These are phyloP conservation scores for Didymella pomorum DNA, from an alignment of 2,329 filamentous ascomycete genomes.

Conservation along the genomic window DNA sequence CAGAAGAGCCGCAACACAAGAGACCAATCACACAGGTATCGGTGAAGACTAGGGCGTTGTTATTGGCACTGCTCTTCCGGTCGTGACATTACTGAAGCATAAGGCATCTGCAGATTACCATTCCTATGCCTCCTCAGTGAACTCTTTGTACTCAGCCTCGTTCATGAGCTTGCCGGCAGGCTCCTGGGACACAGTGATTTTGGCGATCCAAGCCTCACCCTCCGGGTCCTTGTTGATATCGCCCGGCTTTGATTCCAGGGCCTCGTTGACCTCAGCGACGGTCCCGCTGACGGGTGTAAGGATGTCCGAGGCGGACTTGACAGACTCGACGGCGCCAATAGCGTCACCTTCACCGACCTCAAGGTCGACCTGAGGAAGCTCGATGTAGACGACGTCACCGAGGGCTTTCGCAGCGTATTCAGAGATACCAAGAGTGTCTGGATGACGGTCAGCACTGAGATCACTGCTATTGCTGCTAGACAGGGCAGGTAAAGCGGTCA, in stretches of 20 bases:
- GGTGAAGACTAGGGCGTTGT: not conserved
- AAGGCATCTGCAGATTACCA: not conserved
- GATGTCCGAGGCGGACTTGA: conserved; percentile 98
- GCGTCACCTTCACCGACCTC: conserved; percentile 79
- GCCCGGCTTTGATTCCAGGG: conserved; percentile 83
- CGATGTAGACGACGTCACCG: conserved; percentile 96
- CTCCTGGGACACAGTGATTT: conserved; percentile 81
- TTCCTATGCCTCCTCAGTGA: conserved; percentile 63
- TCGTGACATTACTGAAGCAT: not conserved
- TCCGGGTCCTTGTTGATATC: conserved; percentile 92
- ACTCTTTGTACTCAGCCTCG: conserved; percentile 77
- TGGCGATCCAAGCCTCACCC: conserved; percentile 90
- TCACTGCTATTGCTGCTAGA: conserved; percentile 7
- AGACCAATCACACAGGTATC: not conserved
- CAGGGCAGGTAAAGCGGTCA: not conserved
- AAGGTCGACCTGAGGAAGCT: conserved; percentile 78
- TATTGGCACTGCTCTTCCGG: not conserved
- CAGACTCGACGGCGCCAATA: conserved; percentile 94
- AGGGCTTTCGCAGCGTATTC: conserved; percentile 90
- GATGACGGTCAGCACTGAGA: conserved; percentile 13
- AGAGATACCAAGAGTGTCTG: conserved; percentile 81
- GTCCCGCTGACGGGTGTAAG: conserved; percentile 84
- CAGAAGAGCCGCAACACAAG: no score
- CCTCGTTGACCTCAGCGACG: conserved; percentile 75
- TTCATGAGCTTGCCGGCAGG: conserved; percentile 70